A percentile compares a stretch with the other conserved stretches of the same genome.
Conservation (phyloP, 2,329 filamentous ascomycete species). For the Fusarium sp. region DNA sequence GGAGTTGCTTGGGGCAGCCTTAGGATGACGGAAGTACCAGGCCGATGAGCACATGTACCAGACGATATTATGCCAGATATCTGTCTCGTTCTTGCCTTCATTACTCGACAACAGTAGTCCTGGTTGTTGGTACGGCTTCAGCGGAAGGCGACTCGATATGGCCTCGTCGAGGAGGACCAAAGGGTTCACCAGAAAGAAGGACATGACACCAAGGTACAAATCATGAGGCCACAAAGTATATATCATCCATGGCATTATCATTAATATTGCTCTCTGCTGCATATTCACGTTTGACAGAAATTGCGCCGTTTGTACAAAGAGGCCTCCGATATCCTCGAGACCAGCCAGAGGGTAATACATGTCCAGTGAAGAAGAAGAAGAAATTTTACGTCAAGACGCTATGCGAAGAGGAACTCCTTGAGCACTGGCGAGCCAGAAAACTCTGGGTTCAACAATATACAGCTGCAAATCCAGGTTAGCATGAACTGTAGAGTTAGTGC, state of each 20-base stretch:
- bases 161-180: background rate
- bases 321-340: conserved; percentile 24
- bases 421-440: conserved; percentile 92
- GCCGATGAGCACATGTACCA: background rate
- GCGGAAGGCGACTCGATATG: background rate
- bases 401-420: conserved; percentile 88
- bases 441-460: conserved; percentile 91
- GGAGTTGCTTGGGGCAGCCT: background rate
- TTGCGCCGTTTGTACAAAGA: conserved; percentile 39
- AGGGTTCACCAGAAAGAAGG: background rate
- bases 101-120: background rate
- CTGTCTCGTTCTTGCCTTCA: background rate
- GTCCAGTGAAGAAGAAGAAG: conserved; percentile 35
- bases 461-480: conserved; percentile 64
- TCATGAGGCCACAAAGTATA: background rate
- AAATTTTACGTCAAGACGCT: conserved; percentile 38
- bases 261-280: conserved; percentile 35
- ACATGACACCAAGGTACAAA: background rate
- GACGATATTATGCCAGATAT: background rate
- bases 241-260: conserved; percentile 46
- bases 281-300: conserved; percentile 27
- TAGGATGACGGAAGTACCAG: background rate
- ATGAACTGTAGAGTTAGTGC: background rate
- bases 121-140: background rate
- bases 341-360: conserved; percentile 30